phyloP scores from a whole-genome alignment of 2,329 filamentous ascomycete genomes.

The Ambrosiella beaveri region DNA sequence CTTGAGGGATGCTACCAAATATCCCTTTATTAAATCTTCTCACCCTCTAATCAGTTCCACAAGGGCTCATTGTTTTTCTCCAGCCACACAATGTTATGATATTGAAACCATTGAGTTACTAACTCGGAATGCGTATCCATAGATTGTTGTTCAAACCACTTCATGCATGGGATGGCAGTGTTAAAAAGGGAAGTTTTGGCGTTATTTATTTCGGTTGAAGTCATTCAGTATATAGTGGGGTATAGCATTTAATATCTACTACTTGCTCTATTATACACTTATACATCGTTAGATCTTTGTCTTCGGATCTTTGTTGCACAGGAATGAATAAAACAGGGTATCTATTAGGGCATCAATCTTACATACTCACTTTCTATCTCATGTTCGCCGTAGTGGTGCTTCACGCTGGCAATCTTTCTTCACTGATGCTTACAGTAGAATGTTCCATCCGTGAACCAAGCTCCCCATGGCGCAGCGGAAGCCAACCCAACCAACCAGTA shows the following conservation, averaged over 20 bases:
- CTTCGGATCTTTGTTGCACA: neutral
- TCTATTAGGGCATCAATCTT: neutral
- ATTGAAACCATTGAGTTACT: neutral
- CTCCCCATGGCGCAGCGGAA: neutral
- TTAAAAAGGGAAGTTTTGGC: neutral
- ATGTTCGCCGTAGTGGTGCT: neutral
- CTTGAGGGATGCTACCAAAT: conserved; percentile 1
- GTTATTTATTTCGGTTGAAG: neutral
- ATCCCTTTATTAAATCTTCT: conserved; percentile 9
- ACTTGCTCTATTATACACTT: neutral
- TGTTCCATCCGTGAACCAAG: neutral
- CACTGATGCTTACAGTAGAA: neutral
- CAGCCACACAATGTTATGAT: neutral
- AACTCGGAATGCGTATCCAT: neutral
- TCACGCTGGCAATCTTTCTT: neutral
- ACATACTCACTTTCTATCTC: neutral
- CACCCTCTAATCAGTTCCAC: neutral
- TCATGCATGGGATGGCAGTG: neutral
- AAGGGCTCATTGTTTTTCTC: neutral
- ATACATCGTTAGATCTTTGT: neutral
- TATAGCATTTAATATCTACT: neutral
- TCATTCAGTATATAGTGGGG: neutral
- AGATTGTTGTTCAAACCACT: neutral
- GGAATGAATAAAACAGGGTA: neutral
- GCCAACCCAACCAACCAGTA: neutral